A percentile compares a stretch with the other conserved stretches of the same genome.
Evolutionary conservation across 176 grass and related monocot species (phyloP).

Genomic region (Metroxylon sagu): DNA sequence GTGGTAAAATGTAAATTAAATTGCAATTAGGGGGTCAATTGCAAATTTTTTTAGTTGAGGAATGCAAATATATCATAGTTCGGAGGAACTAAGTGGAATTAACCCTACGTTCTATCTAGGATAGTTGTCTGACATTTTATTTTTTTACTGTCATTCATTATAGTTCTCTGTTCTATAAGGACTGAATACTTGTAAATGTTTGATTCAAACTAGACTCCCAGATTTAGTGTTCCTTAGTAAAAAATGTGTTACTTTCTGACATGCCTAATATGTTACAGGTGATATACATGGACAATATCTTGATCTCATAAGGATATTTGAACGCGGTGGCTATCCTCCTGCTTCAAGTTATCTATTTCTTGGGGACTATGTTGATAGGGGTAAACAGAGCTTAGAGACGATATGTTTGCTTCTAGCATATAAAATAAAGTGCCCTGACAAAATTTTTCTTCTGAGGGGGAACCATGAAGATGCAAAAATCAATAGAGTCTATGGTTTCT

Average conservation of each 20-base stretch:
- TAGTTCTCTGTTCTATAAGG: too few relatives aligned
- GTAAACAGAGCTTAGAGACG: conserved; percentile 10
- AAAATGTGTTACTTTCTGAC: background rate
- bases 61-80: too few relatives aligned
- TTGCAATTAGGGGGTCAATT: too few relatives aligned
- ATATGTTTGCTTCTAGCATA: conserved; percentile 9
- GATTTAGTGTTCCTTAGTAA: too few relatives aligned
- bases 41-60: too few relatives aligned
- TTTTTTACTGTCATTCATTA: too few relatives aligned
- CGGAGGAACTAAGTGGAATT: too few relatives aligned
- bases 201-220: too few relatives aligned
- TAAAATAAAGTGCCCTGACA: conserved; percentile 9
- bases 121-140: too few relatives aligned
- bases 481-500: conserved; percentile 8
- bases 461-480: conserved; percentile 14
- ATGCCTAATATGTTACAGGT: background rate
- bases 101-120: too few relatives aligned
- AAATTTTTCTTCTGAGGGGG: conserved; percentile 2
- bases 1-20: too few relatives aligned
- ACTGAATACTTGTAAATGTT: too few relatives aligned
- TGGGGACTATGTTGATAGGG: conserved; percentile 9
- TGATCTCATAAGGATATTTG: conserved; percentile 7
- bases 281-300: conserved; percentile 10
- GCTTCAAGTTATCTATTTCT: conserved; percentile 5
- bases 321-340: conserved; percentile 6